Conservation (phyloP, 306 rosid genomes). For the Purshia tridentata region DNA sequence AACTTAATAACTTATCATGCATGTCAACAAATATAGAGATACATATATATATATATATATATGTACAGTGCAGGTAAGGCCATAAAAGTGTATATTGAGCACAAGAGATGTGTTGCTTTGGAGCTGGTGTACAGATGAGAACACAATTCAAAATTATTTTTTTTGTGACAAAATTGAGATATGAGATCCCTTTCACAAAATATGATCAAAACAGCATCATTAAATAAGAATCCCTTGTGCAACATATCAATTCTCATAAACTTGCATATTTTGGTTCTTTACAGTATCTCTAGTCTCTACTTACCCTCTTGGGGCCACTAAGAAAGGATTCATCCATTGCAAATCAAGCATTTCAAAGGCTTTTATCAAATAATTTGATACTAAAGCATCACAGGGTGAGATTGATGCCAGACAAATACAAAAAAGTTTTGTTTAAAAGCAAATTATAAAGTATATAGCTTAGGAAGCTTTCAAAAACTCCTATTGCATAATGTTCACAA, state of each 20-base stretch:
- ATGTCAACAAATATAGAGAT: constrained; percentile 1
- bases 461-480: constrained; percentile 6
- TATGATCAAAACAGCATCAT: not conserved
- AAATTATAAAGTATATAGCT: not conserved
- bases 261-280: not conserved
- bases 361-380: not conserved
- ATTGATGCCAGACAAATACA: not conserved
- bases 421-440: not conserved
- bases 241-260: not conserved
- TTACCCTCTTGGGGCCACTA: not conserved
- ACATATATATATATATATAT: too few relatives aligned
- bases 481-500: not conserved
- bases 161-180: not conserved
- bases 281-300: not conserved
- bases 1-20: not conserved
- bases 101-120: not conserved
- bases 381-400: not conserved
- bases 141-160: not conserved
- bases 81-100: not conserved
- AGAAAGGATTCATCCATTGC: not conserved
- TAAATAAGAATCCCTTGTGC: not conserved
- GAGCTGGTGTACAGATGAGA: not conserved
- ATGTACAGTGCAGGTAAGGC: constrained; percentile 5
- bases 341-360: not conserved
- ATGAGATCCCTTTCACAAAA: not conserved